These are phyloP conservation scores for Ophiostoma montium DNA, from an alignment of 2,329 filamentous ascomycete species.

Conservation along the genomic window DNA sequence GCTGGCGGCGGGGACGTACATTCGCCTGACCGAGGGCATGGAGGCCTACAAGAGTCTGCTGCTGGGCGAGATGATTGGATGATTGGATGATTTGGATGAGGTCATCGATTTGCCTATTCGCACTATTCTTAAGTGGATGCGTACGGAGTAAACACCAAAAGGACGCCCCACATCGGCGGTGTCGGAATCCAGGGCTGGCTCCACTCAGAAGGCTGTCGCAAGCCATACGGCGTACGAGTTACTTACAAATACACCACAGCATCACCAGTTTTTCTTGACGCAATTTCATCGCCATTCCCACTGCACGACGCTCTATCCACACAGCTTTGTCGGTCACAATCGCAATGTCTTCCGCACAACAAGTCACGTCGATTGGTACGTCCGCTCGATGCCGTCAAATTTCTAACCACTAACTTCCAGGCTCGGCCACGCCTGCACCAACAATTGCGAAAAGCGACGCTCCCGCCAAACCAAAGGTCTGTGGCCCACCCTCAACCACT, in stretches of 20 bases:
- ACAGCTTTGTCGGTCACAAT: too few relatives aligned
- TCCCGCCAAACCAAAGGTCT: slow-evolving; percentile 31
- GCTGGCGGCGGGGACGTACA: slow-evolving; percentile 60
- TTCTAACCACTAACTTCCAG: background rate
- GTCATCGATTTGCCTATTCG: background rate
- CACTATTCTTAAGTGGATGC: too few relatives aligned
- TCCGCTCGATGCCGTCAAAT: background rate
- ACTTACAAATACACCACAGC: slow-evolving; percentile 7
- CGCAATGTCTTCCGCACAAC: slow-evolving; percentile 18
- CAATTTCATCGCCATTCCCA: background rate
- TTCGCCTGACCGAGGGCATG: slow-evolving; percentile 67
- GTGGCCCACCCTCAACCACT: background rate
- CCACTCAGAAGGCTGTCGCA: slow-evolving; percentile 8
- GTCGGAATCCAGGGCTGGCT: background rate
- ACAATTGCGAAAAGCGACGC: slow-evolving; percentile 19
- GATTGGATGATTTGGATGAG: background rate
- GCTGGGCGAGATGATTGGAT: slow-evolving; percentile 50
- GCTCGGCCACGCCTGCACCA: slow-evolving; percentile 7
- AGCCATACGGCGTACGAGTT: too few relatives aligned
- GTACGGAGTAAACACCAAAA: background rate
- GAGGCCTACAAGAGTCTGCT: slow-evolving; percentile 67
- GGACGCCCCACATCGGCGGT: slow-evolving; percentile 2
- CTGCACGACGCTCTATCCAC: too few relatives aligned
- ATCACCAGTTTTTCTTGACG: background rate
- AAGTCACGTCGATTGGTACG: slow-evolving; percentile 19